phyloP scores from a whole-genome alignment of 768 basidiomycete genomes.

The Strobilomyces confusus region DNA sequence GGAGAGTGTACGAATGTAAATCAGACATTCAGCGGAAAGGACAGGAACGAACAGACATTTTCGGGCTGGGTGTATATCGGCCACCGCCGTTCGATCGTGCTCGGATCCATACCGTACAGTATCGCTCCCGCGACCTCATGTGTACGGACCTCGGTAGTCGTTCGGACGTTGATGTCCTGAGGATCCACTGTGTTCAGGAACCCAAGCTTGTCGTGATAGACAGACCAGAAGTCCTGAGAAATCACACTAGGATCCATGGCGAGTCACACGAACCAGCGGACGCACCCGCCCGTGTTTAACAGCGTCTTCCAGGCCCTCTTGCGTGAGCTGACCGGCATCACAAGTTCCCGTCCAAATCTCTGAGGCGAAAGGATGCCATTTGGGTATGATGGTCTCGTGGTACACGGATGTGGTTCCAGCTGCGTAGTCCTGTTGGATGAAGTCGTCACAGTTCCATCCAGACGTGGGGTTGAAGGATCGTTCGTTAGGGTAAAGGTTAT shows the following conservation, averaged over 20 bases:
- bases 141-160: conserved; percentile 44
- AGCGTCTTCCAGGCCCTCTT: conserved; percentile 41
- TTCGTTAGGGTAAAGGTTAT: conserved; percentile 45
- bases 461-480: conserved; percentile 34
- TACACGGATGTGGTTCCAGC: conserved; percentile 34
- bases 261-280: background rate
- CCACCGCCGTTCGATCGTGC: conserved; percentile 30
- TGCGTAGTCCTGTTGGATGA: conserved; percentile 39
- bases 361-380: conserved; percentile 41
- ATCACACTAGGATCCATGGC: background rate
- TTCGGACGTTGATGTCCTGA: conserved; percentile 40
- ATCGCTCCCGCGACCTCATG: conserved; percentile 45
- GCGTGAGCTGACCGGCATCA: conserved; percentile 44
- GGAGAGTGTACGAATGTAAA: background rate
- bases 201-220: conserved; percentile 36
- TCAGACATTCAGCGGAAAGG: background rate
- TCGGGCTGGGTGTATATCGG: conserved; percentile 40
- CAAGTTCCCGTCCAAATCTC: conserved; percentile 48
- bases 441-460: conserved; percentile 40
- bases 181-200: conserved; percentile 35
- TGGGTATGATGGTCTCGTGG: conserved; percentile 37
- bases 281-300: conserved; percentile 38
- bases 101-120: conserved; percentile 43
- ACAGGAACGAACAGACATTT: conserved; percentile 28
- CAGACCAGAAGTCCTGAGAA: conserved; percentile 44